Base-by-base conservation (phyloP, 306 rosid genomes). In the Phaseolus lunatus region DNA sequence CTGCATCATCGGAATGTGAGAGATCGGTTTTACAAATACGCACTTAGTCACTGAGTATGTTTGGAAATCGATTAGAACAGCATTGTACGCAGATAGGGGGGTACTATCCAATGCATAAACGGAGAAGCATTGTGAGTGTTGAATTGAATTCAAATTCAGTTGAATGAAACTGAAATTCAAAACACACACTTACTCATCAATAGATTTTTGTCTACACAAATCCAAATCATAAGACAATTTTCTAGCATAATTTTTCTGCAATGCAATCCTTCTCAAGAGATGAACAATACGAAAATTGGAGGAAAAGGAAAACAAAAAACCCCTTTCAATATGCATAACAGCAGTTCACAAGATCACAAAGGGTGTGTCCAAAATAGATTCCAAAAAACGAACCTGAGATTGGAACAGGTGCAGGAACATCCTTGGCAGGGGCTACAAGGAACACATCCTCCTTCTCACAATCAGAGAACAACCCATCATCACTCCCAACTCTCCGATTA, bases 391-490 rank as follows among this genome's bases (percentile, higher is more conserved):
- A 69, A 91, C 96, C 95, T 75, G 98, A 90, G 78, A 93, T 86
- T 37, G 97, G 97, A 78, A 73, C 70, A 70, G 91, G 88, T 44
- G 79, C 68, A 65, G 79, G 66, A 43, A 82, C 75, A 77, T 54
- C 70, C 37, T 82, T 82, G 8, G 19, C 14, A 44, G 48, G 70
- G n/a, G 86, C 80, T 27, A 56, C 72, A 56, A 86, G 78, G n/a
- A 65, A 77, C 56, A 86, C 65, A 64, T 93, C 95, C 1, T 91
- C 98, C 63, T 77, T 93, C 83, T 92, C 97, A 57, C 81, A 80
- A 69, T 93, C 97, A 3, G 96, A 91, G 77, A 91, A 93, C 78
- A 93, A 69, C 1, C 93, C 96, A 50, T 93, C 98, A 19, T 88
- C 97, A 10, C 86, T 86, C 1, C 83, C 78, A 0, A 83, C 90